phyloP scores from a whole-genome alignment of 1,139 yeast species.

The Geotrichum phurueaensis region DNA sequence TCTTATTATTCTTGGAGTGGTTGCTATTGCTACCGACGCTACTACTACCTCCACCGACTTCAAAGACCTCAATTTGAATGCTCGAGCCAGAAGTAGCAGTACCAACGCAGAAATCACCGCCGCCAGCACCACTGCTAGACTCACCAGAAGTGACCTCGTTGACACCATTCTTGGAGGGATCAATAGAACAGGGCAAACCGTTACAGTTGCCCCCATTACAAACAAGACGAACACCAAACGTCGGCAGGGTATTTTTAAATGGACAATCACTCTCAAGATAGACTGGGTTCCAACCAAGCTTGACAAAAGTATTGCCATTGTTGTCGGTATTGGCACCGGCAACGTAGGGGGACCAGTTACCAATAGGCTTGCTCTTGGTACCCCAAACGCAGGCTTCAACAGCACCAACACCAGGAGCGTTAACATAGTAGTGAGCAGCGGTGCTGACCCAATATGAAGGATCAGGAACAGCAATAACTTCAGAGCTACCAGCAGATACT shows the following conservation, averaged over 20 bases:
- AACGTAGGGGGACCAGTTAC: slow-evolving; percentile 91
- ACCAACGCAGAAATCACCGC: slow-evolving; percentile 74
- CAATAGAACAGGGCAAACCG: slow-evolving; percentile 74
- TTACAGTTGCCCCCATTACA: slow-evolving; percentile 61
- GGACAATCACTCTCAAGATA: slow-evolving; percentile 55
- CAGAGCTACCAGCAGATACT: slow-evolving; percentile 44
- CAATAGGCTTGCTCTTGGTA: slow-evolving; percentile 53
- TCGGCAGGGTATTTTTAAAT: slow-evolving; percentile 51
- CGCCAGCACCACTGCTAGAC: slow-evolving; percentile 49
- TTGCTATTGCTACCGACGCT: not conserved
- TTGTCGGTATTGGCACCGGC: slow-evolving; percentile 81
- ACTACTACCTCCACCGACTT: slow-evolving; percentile 21
- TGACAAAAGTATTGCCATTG: slow-evolving; percentile 63
- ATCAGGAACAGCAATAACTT: slow-evolving; percentile 76
- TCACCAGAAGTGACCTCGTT: slow-evolving; percentile 45
- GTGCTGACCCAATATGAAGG: slow-evolving; percentile 54
- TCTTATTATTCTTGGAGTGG: not conserved
- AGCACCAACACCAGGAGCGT: slow-evolving; percentile 76
- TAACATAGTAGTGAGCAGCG: slow-evolving; percentile 82
- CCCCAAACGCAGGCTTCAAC: slow-evolving; percentile 87
- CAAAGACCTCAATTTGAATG: slow-evolving; percentile 71
- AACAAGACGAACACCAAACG: slow-evolving; percentile 64
- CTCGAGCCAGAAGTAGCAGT: slow-evolving; percentile 60
- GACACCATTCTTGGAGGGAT: slow-evolving; percentile 56
- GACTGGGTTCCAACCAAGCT: slow-evolving; percentile 88